Percentiles rank a stretch among this genome's conserved stretches.
Evolutionary conservation across 108 stramenopile species (phyloP).

Genomic region (Nannochloropsis salina): DNA sequence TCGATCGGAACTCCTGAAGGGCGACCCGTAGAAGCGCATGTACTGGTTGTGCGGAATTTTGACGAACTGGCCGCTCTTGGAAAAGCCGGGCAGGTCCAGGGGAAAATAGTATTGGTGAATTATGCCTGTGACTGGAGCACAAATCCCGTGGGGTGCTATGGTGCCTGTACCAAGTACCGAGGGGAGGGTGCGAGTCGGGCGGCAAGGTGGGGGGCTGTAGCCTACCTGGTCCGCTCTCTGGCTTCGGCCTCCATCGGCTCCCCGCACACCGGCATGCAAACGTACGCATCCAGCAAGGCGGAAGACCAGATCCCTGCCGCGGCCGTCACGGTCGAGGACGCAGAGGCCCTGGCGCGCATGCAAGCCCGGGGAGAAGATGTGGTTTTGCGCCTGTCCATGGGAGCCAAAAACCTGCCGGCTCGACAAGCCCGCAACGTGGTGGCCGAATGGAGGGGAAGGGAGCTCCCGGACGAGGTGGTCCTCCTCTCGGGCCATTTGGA

Average conservation of each 20-base stretch:
- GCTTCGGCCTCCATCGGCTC: background rate
- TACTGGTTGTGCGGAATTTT: background rate
- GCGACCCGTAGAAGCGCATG: background rate
- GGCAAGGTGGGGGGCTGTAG: background rate
- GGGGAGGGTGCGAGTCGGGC: background rate
- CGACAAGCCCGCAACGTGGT: background rate
- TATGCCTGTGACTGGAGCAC: background rate
- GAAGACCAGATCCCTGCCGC: background rate
- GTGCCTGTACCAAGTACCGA: background rate
- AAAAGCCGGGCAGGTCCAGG: background rate
- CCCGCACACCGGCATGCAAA: conserved; percentile 3
- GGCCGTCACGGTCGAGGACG: background rate
- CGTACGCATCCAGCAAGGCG: background rate
- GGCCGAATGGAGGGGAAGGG: background rate
- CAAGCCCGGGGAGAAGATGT: background rate
- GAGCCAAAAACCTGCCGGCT: background rate
- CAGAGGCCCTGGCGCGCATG: background rate
- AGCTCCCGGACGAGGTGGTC: background rate
- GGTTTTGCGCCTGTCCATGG: background rate
- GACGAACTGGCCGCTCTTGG: background rate
- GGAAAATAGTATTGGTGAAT: background rate
- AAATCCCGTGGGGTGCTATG: conserved; percentile 4
- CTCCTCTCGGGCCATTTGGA: background rate
- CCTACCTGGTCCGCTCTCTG: background rate
- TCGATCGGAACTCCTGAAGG: background rate